A percentile compares a stretch with the other conserved stretches of the same genome.
These are phyloP conservation scores for Durio zibethinus DNA, from an alignment of 345 rosid species.

Conservation along the genomic window DNA sequence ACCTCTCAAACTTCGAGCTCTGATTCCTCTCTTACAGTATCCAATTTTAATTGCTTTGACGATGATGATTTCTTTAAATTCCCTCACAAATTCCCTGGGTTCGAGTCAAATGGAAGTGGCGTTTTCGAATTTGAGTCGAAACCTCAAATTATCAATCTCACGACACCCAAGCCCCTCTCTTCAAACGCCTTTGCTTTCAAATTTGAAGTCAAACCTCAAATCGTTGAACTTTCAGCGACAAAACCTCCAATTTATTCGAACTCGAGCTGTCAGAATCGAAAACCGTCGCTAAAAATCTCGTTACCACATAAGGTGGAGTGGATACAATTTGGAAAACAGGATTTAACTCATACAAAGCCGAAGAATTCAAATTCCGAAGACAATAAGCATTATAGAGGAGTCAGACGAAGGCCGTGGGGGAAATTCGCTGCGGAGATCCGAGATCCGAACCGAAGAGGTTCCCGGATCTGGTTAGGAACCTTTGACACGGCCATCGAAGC, in stretches of 20 bases:
- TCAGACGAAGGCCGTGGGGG: constrained; percentile 90
- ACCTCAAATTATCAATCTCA: constrained; percentile 37
- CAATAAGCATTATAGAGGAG: constrained; percentile 79
- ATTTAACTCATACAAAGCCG: constrained; percentile 5
- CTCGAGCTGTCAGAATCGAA: constrained; percentile 29
- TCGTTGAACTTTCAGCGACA: background rate
- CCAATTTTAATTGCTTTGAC: constrained; percentile 18
- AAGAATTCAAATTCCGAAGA: constrained; percentile 20
- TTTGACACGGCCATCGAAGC: constrained; percentile 70
- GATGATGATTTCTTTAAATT: constrained; percentile 23
- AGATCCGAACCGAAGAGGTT: constrained; percentile 70
- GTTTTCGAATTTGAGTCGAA: constrained; percentile 38
- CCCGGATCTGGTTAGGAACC: constrained; percentile 88
- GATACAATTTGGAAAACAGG: constrained; percentile 39
- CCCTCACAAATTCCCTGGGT: constrained; percentile 16
- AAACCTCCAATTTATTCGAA: constrained; percentile 6
- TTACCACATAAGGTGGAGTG: constrained; percentile 48
- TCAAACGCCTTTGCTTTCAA: constrained; percentile 7
- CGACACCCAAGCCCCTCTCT: constrained; percentile 24
- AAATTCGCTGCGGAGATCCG: constrained; percentile 96
- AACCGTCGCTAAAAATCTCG: constrained; percentile 50
- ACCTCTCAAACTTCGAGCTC: constrained; percentile 27
- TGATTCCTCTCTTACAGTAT: constrained; percentile 22
- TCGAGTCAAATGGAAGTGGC: constrained; percentile 13
- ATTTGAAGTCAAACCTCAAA: constrained; percentile 29